Conservation (phyloP, 2,329 filamentous ascomycete genomes). For the Penicillium olsonii region DNA sequence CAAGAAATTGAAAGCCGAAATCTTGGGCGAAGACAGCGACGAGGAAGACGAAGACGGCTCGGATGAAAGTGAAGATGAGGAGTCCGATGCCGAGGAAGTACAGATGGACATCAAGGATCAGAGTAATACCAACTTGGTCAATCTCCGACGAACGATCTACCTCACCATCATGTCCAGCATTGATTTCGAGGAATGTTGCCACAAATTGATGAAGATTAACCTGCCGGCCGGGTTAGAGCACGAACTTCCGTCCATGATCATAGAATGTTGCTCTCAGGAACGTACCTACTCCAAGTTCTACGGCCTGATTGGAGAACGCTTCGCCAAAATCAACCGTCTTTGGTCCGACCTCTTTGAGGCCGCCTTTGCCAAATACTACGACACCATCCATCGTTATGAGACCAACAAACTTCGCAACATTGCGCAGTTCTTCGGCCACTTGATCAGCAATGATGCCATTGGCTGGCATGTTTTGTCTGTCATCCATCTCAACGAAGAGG, state of each 20-base stretch:
- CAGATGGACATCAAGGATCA: conserved; percentile 97
- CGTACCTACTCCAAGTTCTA: conserved; percentile 98
- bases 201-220: conserved; percentile 94
- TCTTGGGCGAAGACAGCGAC: conserved; percentile 88
- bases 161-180: conserved; percentile 96
- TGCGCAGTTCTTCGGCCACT: conserved; percentile 89
- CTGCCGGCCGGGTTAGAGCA: conserved; percentile 82
- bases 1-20: conserved; percentile 86
- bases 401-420: conserved; percentile 95
- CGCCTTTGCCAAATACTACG: conserved; percentile 89
- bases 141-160: conserved; percentile 90
- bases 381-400: conserved; percentile 95
- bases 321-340: conserved; percentile 91
- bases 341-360: conserved; percentile 94
- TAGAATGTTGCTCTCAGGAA: conserved; percentile 95
- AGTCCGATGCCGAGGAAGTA: conserved; percentile 74
- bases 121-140: conserved; percentile 93
- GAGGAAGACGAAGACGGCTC: conserved; percentile 69
- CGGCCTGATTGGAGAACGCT: conserved; percentile 88
- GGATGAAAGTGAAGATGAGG: conserved; percentile 63
- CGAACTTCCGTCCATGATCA: conserved; percentile 93
- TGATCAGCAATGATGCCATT: conserved; percentile 83
- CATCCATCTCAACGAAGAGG: conserved; percentile 91
- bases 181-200: conserved; percentile 93
- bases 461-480: conserved; percentile 87